Evolutionary conservation across 371 early-diverging fungal species (phyloP), one percentile per base, ranked within the genome.

Genomic region (Apophysomyces variabilis): DNA sequence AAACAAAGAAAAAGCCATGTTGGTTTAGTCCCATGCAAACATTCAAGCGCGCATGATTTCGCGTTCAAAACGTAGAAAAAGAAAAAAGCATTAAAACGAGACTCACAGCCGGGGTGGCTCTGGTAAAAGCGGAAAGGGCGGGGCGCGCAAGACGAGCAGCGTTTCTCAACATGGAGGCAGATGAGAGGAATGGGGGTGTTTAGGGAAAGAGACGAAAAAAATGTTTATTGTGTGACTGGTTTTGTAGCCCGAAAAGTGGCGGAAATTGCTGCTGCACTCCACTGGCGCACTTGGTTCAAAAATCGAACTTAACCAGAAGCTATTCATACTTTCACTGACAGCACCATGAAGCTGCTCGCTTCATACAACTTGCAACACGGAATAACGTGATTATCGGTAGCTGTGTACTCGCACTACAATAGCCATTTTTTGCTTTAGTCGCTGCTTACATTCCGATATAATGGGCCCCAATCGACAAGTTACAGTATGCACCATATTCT

Each of bases 61-160:
- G 87, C 94, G 36, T 57, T 13, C 21, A 35, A 39, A n/a, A 43
- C 21, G 32, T 26, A 26, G 32, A 26, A 26, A 26, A 3, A 26
- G 32, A 26, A 26, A 26, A 26, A 26, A 26, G 32, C 32, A 26
- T 3, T 26, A 39, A 59, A 50, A 59, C 58, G 6, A 21, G 26
- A 67, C 73, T 74, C 71, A 77, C 77, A 68, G 77, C 73, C 54
- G 77, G 77, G 62, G 77, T 72, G 54, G 72, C 67, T 61, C 68
- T 80, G 62, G 72, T 70, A 37, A 77, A 69, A 66, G 77, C 76
- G 69, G 77, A 74, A 58, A 80, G 70, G 41, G 76, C 67, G 56
- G 81, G 81, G 59, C 81, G 76, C 67, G 81, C 81, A 69, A 77
- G 62, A 71, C 81, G 81, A 74, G 74, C 69, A 76, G 76, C 81